A percentile compares a stretch with the other conserved stretches of the same genome.
phyloP scores from a whole-genome alignment of 2,329 filamentous ascomycete genomes.

The Xylaria arbuscula region DNA sequence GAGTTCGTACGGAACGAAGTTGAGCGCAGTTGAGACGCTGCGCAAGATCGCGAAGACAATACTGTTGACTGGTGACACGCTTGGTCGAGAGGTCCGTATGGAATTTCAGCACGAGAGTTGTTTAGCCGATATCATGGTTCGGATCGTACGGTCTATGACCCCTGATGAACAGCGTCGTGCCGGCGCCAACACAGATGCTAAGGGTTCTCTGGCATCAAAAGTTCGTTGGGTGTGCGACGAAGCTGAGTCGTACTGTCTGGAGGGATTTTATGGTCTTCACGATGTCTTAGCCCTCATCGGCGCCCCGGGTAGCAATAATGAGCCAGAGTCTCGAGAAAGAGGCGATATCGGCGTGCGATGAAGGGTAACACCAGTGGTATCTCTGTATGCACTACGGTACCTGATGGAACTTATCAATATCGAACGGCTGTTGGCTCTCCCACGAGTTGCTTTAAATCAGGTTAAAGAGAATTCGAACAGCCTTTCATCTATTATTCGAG shows the following conservation, averaged over 20 bases:
- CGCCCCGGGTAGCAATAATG: not conserved
- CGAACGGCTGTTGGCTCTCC: not conserved
- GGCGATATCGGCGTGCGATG: not conserved
- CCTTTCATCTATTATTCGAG: not conserved
- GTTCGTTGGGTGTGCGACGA: slow-evolving; percentile 12
- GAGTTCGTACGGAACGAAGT: slow-evolving; percentile 25
- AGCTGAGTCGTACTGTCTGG: slow-evolving; percentile 4
- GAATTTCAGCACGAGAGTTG: not conserved
- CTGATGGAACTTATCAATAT: not conserved
- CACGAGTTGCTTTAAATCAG: not conserved
- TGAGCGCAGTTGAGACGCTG: slow-evolving; percentile 21
- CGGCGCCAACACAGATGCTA: slow-evolving; percentile 6
- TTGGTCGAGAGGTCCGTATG: slow-evolving; percentile 15
- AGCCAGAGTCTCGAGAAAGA: not conserved
- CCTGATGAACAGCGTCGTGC: slow-evolving; percentile 15
- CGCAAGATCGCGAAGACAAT: slow-evolving; percentile 26
- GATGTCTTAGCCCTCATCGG: slow-evolving; percentile 8
- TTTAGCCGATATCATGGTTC: slow-evolving; percentile 10
- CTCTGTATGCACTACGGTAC: not conserved
- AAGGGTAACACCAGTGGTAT: not conserved
- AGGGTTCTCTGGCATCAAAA: slow-evolving; percentile 11
- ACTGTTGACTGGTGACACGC: slow-evolving; percentile 13
- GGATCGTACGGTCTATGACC: slow-evolving; percentile 19
- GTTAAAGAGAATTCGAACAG: not conserved
- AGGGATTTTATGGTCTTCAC: not conserved